Evolutionary conservation across 2,329 filamentous ascomycete species (phyloP), one percentile per base, ranked within the genome.

Genomic region (Pseudogymnoascus sp.): DNA sequence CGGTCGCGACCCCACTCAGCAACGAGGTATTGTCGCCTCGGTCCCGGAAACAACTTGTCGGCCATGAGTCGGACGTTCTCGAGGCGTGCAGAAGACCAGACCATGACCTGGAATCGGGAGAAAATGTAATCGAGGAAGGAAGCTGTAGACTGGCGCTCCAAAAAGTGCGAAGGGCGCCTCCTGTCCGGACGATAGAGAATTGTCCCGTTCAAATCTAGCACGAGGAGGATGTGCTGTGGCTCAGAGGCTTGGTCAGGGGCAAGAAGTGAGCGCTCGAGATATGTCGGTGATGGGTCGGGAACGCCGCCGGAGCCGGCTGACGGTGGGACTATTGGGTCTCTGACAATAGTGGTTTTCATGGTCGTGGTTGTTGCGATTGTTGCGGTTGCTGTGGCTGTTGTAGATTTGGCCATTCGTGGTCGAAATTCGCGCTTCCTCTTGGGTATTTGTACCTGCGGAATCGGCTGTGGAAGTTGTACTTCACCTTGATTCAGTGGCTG

Each of bases 201-300:
- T 0, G 93, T 97, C 66, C 95, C 95, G 74, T 97, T 99, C 38
- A 99, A 83, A 76, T 99, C 95, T 66, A 97, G 84, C 56, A 97
- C 84, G 60, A 99, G 80, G 21, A 99, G 85, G 35, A 96, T 82
- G 15, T 82, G 83, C 42, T 84, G 84, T 1, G 87, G 82, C 0
- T 74, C 60, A 0, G 74, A 40, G 3, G 83, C 75, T 15, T 68
- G 67, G 29, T 73, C 69, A 0, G 84, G 79, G 0, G 76, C 69
- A 13, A 76, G 68, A 4, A 76, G 72, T 1, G 88, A 79, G 61
- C 81, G 80, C 3, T 71, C 62, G n/a, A 91, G 77, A 75, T 96
- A 96, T 56, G 75, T 71, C 0, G 75, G 53, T 1, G 82, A 82
- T 0, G 90, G 85, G 0, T 81, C 71, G 0, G 91, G 90, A 23